Evolutionary conservation across 352 stramenopile species (phyloP), one percentile per base, ranked within the genome.

Genomic region (Pythium scleroteichum): DNA sequence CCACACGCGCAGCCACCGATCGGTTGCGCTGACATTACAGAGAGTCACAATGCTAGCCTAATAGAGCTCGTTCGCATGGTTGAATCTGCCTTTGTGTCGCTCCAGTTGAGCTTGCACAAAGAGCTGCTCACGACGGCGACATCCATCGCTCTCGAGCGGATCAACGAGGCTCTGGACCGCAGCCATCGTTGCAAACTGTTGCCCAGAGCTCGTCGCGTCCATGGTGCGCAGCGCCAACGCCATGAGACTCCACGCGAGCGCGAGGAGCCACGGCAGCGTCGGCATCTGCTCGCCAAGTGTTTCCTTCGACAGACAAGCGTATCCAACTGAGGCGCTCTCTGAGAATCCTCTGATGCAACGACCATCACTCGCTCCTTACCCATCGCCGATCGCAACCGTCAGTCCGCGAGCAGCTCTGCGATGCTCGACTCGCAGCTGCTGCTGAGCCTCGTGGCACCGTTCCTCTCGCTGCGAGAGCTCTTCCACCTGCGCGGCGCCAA

Each of bases 391-490:
- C 33, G 6, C 40, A 39, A 51, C 46, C 0, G 42, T 35, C 20
- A 45, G 32, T 35, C 29, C 20, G 16, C 17, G 27, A 20, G 7
- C 16, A 9, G 26, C 35, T n/a, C 50, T 38, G 12, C 45, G 13
- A 64, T 66, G 52, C 47, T 71, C 13, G 57, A 68, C 51, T 47
- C 65, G 19, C 53, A 63, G 59, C 49, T 59, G 22, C 35, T 60
- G 55, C 64, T 86, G 44, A 62, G 58, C n/a, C 65, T 80, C 24
- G 54, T 86, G 53, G 70, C 64, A 38, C 67, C 79, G 39, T 88
- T 73, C 66, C 76, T 88, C 27, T 72, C 67, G 10, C 61, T 72
- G 22, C 55, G 52, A 9, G 79, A 88, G 22, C 59, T 88, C 24
- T 79, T 61, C 19, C 29, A 48, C 3, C 39, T 88, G 50, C 75